phyloP scores from a whole-genome alignment of 2,329 filamentous ascomycete genomes.

The Colletotrichum tabaci region DNA sequence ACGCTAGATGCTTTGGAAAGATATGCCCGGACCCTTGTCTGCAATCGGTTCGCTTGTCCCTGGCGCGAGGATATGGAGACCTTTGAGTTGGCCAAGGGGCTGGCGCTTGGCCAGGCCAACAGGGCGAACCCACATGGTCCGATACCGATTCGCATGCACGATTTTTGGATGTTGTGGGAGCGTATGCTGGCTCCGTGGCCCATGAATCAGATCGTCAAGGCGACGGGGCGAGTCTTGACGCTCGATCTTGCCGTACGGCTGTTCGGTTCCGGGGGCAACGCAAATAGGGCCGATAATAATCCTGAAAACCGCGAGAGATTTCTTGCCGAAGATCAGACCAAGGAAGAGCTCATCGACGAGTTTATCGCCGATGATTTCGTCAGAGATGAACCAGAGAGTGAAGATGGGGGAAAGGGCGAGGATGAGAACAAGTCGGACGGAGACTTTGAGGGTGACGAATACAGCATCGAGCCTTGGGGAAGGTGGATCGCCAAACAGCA shows the following conservation, averaged over 20 bases:
- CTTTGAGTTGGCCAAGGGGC: neutral
- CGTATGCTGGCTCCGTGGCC: conserved; percentile 25
- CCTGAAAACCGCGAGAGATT: accelerated
- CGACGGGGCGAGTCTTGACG: conserved; percentile 11
- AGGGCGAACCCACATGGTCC: conserved; percentile 28
- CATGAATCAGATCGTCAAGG: conserved; percentile 27
- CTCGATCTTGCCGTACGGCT: conserved; percentile 27
- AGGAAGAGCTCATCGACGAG: neutral
- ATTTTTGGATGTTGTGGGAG: conserved; percentile 22
- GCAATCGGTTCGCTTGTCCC: conserved; percentile 10
- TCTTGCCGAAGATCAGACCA: neutral
- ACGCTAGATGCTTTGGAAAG: conserved; percentile 18
- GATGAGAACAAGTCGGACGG: neutral
- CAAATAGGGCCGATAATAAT: neutral
- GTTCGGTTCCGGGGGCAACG: neutral
- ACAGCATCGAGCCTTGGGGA: neutral
- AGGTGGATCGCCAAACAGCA: conserved; percentile 3
- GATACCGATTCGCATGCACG: conserved; percentile 1
- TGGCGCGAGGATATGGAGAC: conserved; percentile 20
- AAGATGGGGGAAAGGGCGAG: neutral
- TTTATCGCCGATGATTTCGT: neutral
- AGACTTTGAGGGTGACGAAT: neutral
- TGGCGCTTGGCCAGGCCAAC: neutral
- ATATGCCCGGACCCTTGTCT: conserved; percentile 14
- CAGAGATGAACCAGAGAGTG: neutral